Conservation (phyloP, 768 basidiomycete species). For the Brasilioporus rufonigricans region DNA sequence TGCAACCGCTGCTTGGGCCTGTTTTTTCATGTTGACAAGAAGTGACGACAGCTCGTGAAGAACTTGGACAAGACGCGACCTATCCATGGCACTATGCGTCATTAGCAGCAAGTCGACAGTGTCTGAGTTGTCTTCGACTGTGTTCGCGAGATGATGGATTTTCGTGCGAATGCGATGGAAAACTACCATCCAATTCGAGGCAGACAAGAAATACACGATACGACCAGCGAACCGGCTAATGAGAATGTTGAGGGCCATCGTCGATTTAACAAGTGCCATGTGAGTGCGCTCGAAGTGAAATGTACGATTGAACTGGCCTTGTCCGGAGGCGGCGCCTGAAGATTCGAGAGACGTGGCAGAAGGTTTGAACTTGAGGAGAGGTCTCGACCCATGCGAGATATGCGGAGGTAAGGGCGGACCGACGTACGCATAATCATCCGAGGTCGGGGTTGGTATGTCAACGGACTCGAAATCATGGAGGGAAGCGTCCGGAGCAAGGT, state of each 20-base stretch:
- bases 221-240: constrained; percentile 73
- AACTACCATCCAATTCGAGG: constrained; percentile 83
- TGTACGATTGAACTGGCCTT: constrained; percentile 23
- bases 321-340: constrained; percentile 31
- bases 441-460: constrained; percentile 34
- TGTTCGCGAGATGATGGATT: constrained; percentile 61
- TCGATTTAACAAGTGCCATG: constrained; percentile 54
- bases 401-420: constrained; percentile 37
- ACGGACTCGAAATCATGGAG: constrained; percentile 72
- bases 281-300: constrained; percentile 60
- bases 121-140: constrained; percentile 57
- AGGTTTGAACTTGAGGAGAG: constrained; percentile 32
- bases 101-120: constrained; percentile 74
- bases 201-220: constrained; percentile 83
- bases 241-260: constrained; percentile 53
- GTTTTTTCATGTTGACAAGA: constrained; percentile 76
- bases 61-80: constrained; percentile 62
- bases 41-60: constrained; percentile 80
- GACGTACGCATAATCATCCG: constrained; percentile 19
- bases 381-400: constrained; percentile 38
- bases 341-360: constrained; percentile 43
- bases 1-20: constrained; percentile 71
- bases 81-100: constrained; percentile 73
- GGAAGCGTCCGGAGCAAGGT: constrained; percentile 56
- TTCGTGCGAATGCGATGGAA: constrained; percentile 66